Evolutionary conservation across 2,329 filamentous ascomycete species (phyloP).

Genomic region (Calonectria henricotiae): DNA sequence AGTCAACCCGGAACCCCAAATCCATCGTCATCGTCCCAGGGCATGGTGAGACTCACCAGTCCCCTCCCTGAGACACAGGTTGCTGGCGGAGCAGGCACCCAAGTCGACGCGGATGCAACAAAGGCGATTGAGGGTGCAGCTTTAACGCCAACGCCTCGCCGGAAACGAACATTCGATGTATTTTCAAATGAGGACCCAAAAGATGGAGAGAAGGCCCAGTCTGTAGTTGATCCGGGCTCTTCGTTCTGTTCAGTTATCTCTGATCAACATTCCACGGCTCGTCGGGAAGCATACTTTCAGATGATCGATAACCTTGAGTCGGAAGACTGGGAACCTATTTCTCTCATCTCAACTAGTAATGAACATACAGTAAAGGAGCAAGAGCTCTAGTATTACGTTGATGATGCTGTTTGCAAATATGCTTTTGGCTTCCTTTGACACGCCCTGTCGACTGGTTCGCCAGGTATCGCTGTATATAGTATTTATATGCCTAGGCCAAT

Average conservation of each 20-base stretch:
- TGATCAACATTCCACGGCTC: conserved; percentile 46
- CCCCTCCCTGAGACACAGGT: conserved; percentile 37
- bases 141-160: not conserved
- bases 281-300: conserved; percentile 56
- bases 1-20: not conserved
- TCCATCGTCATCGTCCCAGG: not conserved
- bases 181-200: conserved; percentile 11
- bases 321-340: conserved; percentile 54
- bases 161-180: conserved; percentile 47
- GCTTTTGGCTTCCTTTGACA: not conserved
- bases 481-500: not conserved
- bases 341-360: conserved; percentile 57
- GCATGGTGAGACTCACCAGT: conserved; percentile 4
- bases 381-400: conserved; percentile 53
- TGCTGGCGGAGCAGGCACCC: not conserved
- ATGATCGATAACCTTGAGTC: conserved; percentile 54
- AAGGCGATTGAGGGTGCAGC: not conserved
- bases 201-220: not conserved
- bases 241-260: conserved; percentile 42
- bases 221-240: conserved; percentile 30
- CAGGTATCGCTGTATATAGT: too few species aligned
- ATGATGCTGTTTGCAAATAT: not conserved
- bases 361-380: conserved; percentile 55
- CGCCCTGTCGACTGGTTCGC: too few species aligned
- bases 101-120: not conserved